phyloP scores from a whole-genome alignment of 129 eudicot species.

The Centaurea solstitialis region DNA sequence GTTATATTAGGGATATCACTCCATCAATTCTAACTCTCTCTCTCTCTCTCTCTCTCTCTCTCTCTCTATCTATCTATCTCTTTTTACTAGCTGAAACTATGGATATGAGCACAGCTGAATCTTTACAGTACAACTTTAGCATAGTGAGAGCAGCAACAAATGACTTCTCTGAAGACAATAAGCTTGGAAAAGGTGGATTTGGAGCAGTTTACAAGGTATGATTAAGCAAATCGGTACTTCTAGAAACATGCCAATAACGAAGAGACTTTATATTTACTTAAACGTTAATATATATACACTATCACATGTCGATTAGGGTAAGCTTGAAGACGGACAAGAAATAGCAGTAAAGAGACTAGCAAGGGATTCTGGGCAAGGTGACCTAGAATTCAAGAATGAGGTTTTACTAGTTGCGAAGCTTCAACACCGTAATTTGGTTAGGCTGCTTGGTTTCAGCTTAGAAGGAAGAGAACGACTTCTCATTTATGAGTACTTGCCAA shows the following conservation, averaged over 20 bases:
- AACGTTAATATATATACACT: not conserved
- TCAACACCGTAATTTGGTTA: conserved; percentile 38
- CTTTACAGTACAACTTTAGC: conserved; percentile 35
- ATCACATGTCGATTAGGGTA: conserved; percentile 13
- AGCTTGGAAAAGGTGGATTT: conserved; percentile 39
- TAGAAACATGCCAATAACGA: not conserved
- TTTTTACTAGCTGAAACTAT: conserved; percentile 2
- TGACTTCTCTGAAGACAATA: conserved; percentile 25
- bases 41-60: not conserved
- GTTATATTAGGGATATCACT: not conserved
- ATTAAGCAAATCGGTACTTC: not conserved
- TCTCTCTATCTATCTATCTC: too few relatives aligned
- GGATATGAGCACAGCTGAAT: conserved; percentile 14
- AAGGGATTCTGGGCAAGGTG: conserved; percentile 25
- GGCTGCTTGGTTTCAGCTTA: conserved; percentile 28
- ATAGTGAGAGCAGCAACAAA: conserved; percentile 13
- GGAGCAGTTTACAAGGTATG: conserved; percentile 37
- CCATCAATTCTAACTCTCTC: too few relatives aligned
- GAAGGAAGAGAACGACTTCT: conserved; percentile 27
- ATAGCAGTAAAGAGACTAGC: conserved; percentile 41
- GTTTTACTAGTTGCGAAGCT: conserved; percentile 30
- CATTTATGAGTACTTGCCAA: conserved; percentile 36
- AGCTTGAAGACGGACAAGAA: conserved; percentile 22
- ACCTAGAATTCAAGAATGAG: conserved; percentile 33
- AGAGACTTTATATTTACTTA: not conserved